A percentile compares a stretch with the other conserved stretches of the same genome.
Conservation (phyloP, 1,139 yeast species). For the Diutina siamensis region DNA sequence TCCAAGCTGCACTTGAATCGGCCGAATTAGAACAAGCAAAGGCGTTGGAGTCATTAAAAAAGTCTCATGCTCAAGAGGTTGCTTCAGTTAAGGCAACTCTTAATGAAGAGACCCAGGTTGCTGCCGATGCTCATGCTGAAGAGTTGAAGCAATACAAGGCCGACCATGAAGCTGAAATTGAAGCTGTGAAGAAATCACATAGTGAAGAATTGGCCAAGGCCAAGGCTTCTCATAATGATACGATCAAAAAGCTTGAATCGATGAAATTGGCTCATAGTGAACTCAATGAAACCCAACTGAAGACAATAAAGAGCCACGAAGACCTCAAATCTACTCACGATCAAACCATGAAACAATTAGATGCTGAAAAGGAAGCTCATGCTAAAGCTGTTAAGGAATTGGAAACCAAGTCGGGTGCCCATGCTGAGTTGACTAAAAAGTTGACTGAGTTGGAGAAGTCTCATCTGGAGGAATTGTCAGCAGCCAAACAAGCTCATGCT, state of each 20-base stretch:
- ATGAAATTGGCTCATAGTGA: background rate
- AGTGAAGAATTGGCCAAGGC: background rate
- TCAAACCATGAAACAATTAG: background rate
- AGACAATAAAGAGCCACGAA: background rate
- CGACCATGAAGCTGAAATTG: background rate
- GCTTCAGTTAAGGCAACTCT: too few species aligned
- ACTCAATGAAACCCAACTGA: background rate
- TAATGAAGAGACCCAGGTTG: too few species aligned
- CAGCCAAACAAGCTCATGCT: background rate
- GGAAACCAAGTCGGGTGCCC: background rate
- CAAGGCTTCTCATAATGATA: background rate
- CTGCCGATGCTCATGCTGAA: slow-evolving; percentile 1
- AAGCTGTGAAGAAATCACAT: background rate
- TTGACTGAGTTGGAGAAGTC: background rate
- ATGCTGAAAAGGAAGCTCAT: slow-evolving; percentile 1
- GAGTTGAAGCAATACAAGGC: background rate
- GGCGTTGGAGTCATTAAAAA: background rate
- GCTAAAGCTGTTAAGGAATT: background rate
- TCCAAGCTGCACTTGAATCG: background rate
- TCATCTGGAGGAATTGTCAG: background rate
- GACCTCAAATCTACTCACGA: background rate
- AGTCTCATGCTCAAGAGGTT: too few species aligned
- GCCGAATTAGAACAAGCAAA: background rate
- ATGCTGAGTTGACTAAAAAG: background rate
- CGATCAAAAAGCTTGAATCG: background rate